Base-by-base conservation (phyloP, 768 basidiomycete species). In the Lyophyllum shimeji region DNA sequence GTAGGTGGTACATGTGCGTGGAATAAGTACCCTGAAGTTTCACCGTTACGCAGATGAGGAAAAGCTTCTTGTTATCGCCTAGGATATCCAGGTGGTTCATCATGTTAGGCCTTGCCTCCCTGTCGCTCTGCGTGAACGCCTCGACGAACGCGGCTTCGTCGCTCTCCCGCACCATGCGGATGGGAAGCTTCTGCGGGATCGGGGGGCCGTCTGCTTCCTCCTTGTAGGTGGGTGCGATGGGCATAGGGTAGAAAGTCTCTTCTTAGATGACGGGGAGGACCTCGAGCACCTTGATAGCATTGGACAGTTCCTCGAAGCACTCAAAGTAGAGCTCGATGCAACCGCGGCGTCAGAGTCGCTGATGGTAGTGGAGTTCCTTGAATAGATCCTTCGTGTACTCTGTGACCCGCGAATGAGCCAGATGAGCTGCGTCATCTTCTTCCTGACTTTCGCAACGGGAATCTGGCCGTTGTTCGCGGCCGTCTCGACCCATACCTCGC, bases 31-130 rank as follows among this genome's bases (percentile, higher is more conserved):
- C 21, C 29, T 45, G 46, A 18, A 50, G 29, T 18, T 31, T 20
- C 2, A 50, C 27, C n/a, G n/a, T n/a, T n/a, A 44, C 40, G 15
- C 53, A 56, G 45, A 50, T 37, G 2, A 50, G 8, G n/a, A 52
- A 46, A 27, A 40, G 33, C 23, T 13, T 46, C 45, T 56, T 18
- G 33, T n/a, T 20, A 24, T 52, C 55, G 7, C 44, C 33, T 13
- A 27, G 31, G 43, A 46, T 24, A 12, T 46, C 39, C 11, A 42
- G 42, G 13, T 17, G 24, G n/a, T 37, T 40, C 33, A 46, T 23
- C 34, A 13, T 37, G 15, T 37, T 37, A 3, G 34, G 34, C 34
- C n/a, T n/a, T n/a, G n/a, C n/a, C n/a, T n/a, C n/a, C n/a, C n/a
- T n/a, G n/a, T n/a, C n/a, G n/a, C n/a, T n/a, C n/a, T n/a, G n/a